Conservation (phyloP, 306 rosid species). For the Parietaria judaica region DNA sequence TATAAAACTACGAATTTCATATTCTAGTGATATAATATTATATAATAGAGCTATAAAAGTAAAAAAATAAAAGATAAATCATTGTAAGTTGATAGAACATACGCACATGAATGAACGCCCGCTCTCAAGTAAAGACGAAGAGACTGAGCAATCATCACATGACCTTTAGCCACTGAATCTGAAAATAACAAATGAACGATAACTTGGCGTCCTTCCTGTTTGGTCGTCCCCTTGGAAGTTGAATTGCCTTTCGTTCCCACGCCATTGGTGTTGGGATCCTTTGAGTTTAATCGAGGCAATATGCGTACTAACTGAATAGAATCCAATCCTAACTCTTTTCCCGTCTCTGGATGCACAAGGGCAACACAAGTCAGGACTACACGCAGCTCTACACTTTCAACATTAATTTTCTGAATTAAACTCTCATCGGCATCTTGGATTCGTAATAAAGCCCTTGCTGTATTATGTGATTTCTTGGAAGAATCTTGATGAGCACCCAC, state of each 20-base stretch:
- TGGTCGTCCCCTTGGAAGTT: conserved; percentile 37
- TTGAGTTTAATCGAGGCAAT: conserved; percentile 44
- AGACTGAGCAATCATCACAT: conserved; percentile 71
- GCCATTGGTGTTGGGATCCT: conserved; percentile 37
- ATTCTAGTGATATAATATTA: not conserved
- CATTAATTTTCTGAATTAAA: conserved; percentile 34
- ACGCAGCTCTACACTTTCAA: conserved; percentile 49
- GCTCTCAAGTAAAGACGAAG: conserved; percentile 72
- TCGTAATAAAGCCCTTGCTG: conserved; percentile 60
- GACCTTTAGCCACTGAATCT: conserved; percentile 81
- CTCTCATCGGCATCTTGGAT: conserved; percentile 54
- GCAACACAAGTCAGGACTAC: conserved; percentile 76
- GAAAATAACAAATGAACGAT: conserved; percentile 57
- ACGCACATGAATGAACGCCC: conserved; percentile 81
- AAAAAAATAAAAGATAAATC: not conserved
- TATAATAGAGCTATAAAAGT: not conserved
- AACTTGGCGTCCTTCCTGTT: conserved; percentile 40
- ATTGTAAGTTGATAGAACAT: conserved; percentile 3
- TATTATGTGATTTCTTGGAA: conserved; percentile 24
- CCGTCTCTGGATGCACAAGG: conserved; percentile 79
- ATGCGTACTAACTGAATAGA: conserved; percentile 62
- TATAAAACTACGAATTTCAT: too few relatives aligned
- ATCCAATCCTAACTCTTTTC: conserved; percentile 45
- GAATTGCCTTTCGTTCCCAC: conserved; percentile 46
- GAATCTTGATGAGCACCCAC: conserved; percentile 23